These are phyloP conservation scores for Acidomyces sp. DNA, from an alignment of 495 filamentous ascomycete genomes.

Conservation along the genomic window DNA sequence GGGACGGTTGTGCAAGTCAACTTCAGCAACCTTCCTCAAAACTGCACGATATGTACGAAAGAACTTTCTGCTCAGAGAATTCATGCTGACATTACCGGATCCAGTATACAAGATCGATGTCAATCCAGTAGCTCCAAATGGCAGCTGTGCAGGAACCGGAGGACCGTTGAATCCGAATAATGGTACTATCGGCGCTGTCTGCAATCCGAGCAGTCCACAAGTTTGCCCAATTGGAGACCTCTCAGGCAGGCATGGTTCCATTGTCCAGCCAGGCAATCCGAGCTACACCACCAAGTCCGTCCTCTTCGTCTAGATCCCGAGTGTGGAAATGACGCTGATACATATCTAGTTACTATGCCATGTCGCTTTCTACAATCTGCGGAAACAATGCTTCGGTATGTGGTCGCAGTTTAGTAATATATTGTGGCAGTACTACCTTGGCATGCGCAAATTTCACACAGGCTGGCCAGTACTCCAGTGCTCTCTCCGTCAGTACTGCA, in stretches of 20 bases:
- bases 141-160: constrained; percentile 63
- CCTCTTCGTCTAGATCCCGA: neutral
- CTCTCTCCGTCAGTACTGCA: neutral
- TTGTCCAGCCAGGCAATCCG: constrained; percentile 28
- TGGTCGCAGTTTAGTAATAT: constrained; percentile 66
- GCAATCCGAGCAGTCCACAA: constrained; percentile 45
- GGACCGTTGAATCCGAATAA: constrained; percentile 56
- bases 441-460: constrained; percentile 55
- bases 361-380: constrained; percentile 30
- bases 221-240: constrained; percentile 79
- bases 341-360: constrained; percentile 49
- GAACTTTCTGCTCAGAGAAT: constrained; percentile 12
- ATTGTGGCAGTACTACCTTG: constrained; percentile 60
- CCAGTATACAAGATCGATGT: constrained; percentile 77
- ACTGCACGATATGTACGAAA: constrained; percentile 60
- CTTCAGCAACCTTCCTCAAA: constrained; percentile 52
- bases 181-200: constrained; percentile 51
- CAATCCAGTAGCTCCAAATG: constrained; percentile 53
- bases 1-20: constrained; percentile 51
- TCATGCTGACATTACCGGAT: neutral
- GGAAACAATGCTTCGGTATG: constrained; percentile 56
- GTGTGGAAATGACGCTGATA: constrained; percentile 43
- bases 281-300: neutral
- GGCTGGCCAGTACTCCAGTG: neutral
- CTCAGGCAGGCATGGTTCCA: constrained; percentile 64